phyloP scores from a whole-genome alignment of 257 asterid genomes.

The Prunella vulgaris region DNA sequence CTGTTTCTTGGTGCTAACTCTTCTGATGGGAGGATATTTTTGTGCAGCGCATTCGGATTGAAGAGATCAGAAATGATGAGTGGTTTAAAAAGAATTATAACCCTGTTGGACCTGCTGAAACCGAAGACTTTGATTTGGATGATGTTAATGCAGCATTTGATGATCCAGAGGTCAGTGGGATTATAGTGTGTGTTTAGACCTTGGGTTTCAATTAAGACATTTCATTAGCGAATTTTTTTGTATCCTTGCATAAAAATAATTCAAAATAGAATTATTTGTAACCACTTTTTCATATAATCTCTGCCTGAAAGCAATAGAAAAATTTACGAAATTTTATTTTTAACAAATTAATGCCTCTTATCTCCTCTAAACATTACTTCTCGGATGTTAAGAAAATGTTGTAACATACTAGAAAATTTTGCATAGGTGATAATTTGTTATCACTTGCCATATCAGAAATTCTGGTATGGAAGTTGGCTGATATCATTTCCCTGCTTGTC shows the following conservation, averaged over 20 bases:
- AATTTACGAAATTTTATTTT: neutral
- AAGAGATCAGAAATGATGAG: slow-evolving; percentile 81
- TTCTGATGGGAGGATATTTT: slow-evolving; percentile 10
- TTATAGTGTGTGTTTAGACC: neutral
- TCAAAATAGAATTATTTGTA: neutral
- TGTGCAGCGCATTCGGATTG: slow-evolving; percentile 86
- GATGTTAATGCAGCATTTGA: slow-evolving; percentile 97
- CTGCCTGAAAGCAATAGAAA: neutral
- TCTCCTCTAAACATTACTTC: neutral
- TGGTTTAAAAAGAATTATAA: slow-evolving; percentile 80
- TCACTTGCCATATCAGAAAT: neutral
- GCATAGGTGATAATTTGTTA: neutral
- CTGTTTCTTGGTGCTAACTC: slow-evolving; percentile 15
- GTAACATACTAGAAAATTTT: neutral
- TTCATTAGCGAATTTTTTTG: neutral
- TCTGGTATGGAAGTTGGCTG: neutral
- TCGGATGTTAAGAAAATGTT: neutral
- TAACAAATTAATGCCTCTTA: neutral
- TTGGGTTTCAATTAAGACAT: slow-evolving; percentile 10
- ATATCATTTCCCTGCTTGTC: too few relatives aligned
- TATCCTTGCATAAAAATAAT: neutral
- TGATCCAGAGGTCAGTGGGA: slow-evolving; percentile 81
- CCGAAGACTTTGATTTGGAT: slow-evolving; percentile 87
- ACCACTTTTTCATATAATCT: neutral
- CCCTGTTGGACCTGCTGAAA: slow-evolving; percentile 69